Evolutionary conservation across 2,329 filamentous ascomycete species (phyloP).

Genomic region (Diaporthe sp.): DNA sequence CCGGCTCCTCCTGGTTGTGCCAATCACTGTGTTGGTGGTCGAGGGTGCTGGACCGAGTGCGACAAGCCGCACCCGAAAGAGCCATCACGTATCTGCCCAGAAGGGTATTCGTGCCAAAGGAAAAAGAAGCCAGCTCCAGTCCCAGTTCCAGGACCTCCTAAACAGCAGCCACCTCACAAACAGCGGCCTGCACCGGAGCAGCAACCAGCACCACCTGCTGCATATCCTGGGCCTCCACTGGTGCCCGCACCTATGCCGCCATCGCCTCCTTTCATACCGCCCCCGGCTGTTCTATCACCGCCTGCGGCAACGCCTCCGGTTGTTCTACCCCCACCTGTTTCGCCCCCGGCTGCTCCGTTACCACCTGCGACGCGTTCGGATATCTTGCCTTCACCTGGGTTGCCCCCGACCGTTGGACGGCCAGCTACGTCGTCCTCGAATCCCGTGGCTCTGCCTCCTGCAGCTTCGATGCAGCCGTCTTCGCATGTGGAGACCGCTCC

Average conservation of each 20-base stretch:
- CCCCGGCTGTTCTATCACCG: neutral
- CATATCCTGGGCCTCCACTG: neutral
- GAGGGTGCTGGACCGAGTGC: slow-evolving; percentile 20
- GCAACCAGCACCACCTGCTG: slow-evolving; percentile 7
- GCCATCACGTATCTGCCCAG: slow-evolving; percentile 6
- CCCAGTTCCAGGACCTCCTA: neutral
- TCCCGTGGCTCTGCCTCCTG: neutral
- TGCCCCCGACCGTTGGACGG: neutral
- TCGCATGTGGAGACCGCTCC: neutral
- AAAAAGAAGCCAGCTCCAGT: neutral
- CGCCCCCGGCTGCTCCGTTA: neutral
- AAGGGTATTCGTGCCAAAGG: slow-evolving; percentile 28
- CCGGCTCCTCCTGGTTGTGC: neutral
- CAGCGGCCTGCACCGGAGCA: neutral
- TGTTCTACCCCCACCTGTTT: neutral
- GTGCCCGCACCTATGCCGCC: neutral
- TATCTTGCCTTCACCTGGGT: neutral
- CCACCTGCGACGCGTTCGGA: neutral
- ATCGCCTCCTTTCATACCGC: neutral
- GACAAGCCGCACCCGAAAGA: neutral
- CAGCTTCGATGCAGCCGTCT: neutral
- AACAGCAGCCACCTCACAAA: neutral
- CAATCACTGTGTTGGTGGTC: slow-evolving; percentile 10
- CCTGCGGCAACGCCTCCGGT: neutral
- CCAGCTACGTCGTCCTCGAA: neutral